Percentiles rank a stretch among this genome's conserved stretches.
phyloP scores from a whole-genome alignment of 2,329 filamentous ascomycete species.

The Aspergillus neotritici region DNA sequence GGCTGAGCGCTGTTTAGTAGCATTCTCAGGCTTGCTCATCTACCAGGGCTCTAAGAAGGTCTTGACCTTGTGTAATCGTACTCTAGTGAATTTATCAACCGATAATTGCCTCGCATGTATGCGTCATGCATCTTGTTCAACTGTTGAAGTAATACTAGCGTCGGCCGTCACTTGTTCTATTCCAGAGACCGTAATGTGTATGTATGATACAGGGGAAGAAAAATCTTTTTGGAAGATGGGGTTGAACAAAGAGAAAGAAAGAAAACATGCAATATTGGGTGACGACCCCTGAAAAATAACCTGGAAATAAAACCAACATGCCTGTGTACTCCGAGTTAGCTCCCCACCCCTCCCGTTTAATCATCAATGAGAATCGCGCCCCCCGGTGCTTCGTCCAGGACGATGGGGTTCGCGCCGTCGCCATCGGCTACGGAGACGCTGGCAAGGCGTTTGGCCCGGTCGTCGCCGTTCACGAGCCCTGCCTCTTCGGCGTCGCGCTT shows the following conservation, averaged over 20 bases:
- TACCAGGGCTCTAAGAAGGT: too few species aligned
- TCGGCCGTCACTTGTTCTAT: background rate
- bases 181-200: background rate
- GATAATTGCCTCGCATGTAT: background rate
- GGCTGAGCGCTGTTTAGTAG: slow-evolving; percentile 61
- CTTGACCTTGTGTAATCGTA: background rate
- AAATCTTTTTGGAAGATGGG: background rate
- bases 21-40: background rate
- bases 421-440: slow-evolving; percentile 37
- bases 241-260: background rate
- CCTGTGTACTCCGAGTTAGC: background rate
- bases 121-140: too few species aligned
- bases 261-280: too few species aligned
- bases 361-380: slow-evolving; percentile 64
- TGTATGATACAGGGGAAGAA: slow-evolving; percentile 9
- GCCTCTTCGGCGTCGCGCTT: slow-evolving; percentile 45
- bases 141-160: too few species aligned
- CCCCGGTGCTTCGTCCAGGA: slow-evolving; percentile 47
- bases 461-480: slow-evolving; percentile 27
- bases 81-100: slow-evolving; percentile 12
- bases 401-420: slow-evolving; percentile 33
- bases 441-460: slow-evolving; percentile 40
- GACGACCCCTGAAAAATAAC: too few species aligned
- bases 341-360: slow-evolving; percentile 29
- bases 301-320: too few species aligned